Evolutionary conservation across 2,329 filamentous ascomycete species (phyloP), one percentile per base, ranked within the genome.

Genomic region (Emergomyces orientalis): DNA sequence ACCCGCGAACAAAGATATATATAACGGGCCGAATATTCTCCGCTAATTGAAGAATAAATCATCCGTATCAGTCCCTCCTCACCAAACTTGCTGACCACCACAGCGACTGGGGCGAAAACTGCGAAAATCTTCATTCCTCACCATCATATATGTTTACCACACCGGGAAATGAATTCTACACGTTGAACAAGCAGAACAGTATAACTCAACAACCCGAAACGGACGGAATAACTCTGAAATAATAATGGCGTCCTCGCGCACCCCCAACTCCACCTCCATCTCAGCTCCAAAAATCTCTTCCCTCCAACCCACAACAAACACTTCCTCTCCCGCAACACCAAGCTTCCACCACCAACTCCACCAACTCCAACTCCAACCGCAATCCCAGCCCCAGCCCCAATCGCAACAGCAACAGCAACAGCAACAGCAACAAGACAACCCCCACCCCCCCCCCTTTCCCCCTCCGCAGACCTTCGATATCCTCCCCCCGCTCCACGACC

Each of bases 401-500:
- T 32, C 30, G 9, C 59, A 45, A 27, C 49, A 34, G 30, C 59
- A 45, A 34, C 49, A 43, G 30, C 57, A 55, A 61, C 41, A 52
- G 30, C 34, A 55, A 27, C 52, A 61, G 39, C 60, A 59, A 55
- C 43, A 49, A 59, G 52, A 37, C 30, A 37, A 14, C 32, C 52
- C n/a, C 22, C 49, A 19, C 60, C 66, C 70, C 52, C 69, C 71
- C 32, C 77, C 83, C 2, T 85, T 88, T 62, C 88, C 94, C 65
- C 84, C 89, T 59, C 89, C 92, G 34, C 88, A 92, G 75, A 86
- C 86, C 59, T 90, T 97, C 78, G 92, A 96, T 79, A 85, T 91
- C 68, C 84, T 96, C 61, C 90, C 91, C 32, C 86, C 91, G 71
- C 85, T 97, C 61, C 87, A 90, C 71, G 82, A 86, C 64, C 85